Conservation (phyloP, 805 yeast species). For the Spathaspora hagerdaliae region DNA sequence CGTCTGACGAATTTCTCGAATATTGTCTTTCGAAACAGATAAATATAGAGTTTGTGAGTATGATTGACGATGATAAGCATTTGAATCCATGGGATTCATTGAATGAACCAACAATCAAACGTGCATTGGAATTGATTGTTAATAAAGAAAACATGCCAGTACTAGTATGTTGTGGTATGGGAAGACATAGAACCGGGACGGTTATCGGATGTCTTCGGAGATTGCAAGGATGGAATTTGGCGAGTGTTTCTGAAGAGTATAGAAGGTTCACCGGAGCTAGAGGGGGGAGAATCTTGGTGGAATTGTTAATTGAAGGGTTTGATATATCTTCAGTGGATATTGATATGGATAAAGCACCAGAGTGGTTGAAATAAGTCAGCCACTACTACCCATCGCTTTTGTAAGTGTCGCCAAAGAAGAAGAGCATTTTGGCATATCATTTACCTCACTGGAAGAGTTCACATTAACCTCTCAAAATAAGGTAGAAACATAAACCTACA, state of each 20-base stretch:
- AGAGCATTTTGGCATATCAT: too few relatives aligned
- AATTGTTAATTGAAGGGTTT: slow-evolving; percentile 71
- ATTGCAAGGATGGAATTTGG: slow-evolving; percentile 96
- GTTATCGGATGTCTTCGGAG: slow-evolving; percentile 91
- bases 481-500: too few relatives aligned
- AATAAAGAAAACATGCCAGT: slow-evolving; percentile 76
- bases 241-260: slow-evolving; percentile 87
- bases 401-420: too few relatives aligned
- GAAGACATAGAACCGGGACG: slow-evolving; percentile 95
- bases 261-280: slow-evolving; percentile 88
- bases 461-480: too few relatives aligned
- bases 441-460: too few relatives aligned
- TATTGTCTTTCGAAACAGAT: slow-evolving; percentile 74
- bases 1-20: slow-evolving; percentile 79
- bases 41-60: slow-evolving; percentile 76
- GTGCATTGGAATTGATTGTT: slow-evolving; percentile 73
- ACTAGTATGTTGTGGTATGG: slow-evolving; percentile 96
- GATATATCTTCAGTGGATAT: slow-evolving; percentile 34
- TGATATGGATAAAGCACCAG: slow-evolving; percentile 26
- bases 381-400: too few relatives aligned
- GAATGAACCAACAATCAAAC: slow-evolving; percentile 74
- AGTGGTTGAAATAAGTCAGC: slow-evolving; percentile 5
- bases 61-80: slow-evolving; percentile 56
- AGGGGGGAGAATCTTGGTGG: slow-evolving; percentile 91
- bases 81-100: slow-evolving; percentile 94